Base-by-base conservation (phyloP, 371 early-diverging fungal genomes). In the Chytridium lagenaria region DNA sequence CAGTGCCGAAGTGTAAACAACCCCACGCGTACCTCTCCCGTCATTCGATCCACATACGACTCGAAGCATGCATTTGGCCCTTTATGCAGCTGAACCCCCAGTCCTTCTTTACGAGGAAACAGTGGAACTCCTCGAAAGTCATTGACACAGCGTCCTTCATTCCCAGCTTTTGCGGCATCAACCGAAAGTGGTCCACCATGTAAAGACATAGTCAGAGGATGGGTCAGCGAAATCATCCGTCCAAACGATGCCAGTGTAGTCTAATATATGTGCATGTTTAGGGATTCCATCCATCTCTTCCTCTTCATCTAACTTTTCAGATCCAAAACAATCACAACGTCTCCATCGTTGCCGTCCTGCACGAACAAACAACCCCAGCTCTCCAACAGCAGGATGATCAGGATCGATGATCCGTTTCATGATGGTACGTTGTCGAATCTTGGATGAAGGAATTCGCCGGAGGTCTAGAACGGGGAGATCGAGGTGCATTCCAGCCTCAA, bases 51-150 rank as follows among this genome's bases (percentile, higher is more conserved):
- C 39, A 71, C 61, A 51, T 81, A 81, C 2, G 73, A 38, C 28
- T 77, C 74, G 70, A 84, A 84, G 59, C 76, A 74, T 2, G 74
- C 80, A 50, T 80, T 84, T 16, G 80, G 73, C 67, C 72, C 75
- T 22, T 33, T 50, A 10, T 10, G 16, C 55, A 55, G 23, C 23
- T 16, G 16, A 10, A 16, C 55, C 55, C 26, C 26, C 69, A 33
- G 50, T 44, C 22, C n/a, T n/a, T n/a, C n/a, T n/a, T n/a, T n/a
- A n/a, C n/a, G n/a, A n/a, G n/a, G n/a, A n/a, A n/a, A n/a, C n/a
- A n/a, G n/a, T n/a, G 72, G 71, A 19, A 72, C 71, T 3, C 81
- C 81, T 5, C 82, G 70, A 50, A 73, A 81, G 50, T 81, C 84
- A 66, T 80, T 80, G 37, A 78, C 69, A 66, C 77, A 80, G 30